Base-by-base conservation (phyloP, 208 protist genomes). In the Wallacemonas collosoma region DNA sequence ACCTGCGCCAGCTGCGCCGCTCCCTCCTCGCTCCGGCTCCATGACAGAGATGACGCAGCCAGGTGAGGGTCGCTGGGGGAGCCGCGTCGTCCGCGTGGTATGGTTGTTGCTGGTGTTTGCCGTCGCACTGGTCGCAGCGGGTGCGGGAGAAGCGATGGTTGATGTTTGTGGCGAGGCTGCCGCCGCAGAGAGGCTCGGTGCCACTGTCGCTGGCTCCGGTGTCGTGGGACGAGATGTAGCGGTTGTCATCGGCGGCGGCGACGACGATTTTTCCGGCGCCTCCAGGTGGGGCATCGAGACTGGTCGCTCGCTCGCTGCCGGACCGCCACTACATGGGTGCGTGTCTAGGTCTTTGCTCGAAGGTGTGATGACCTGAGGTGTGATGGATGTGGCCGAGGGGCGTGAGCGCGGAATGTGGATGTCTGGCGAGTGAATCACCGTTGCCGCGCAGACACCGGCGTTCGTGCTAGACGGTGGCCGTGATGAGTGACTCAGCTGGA, bases 371-470 rank as follows among this genome's bases (percentile, higher is more conserved):
- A 48, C 60, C 60, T 65, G 8, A 7, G 60, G 60, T 44, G 60
- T 65, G 41, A 65, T 45, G 60, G 60, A 65, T n/a, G 60, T 65
- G 41, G 17, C 60, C n/a, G 60, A 65, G 3, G 60, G 60, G 9
- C 60, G 38, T 8, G 60, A 65, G 41, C 36, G 60, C 41, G 60
- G 60, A 4, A 65, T 48, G 60, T 65, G 60, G 12, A 65, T 65
- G 3, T 65, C 60, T 4, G 7, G 7, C 38, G 60, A 65, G 60
- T 65, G 60, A 45, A 45, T 50, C 4, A 65, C 60, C 12, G 12
- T 26, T 26, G 26, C 14, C 43, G 12, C 9, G 41, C 6, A 38
- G 5, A 36, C 26, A 9, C 64, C 64, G 1, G 48, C 47, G 64
- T 69, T 69, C 9, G 45, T 69, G 48, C 36, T 47, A 7, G 50